phyloP scores from a whole-genome alignment of 116 monocot species.

The Cymodocea nodosa region DNA sequence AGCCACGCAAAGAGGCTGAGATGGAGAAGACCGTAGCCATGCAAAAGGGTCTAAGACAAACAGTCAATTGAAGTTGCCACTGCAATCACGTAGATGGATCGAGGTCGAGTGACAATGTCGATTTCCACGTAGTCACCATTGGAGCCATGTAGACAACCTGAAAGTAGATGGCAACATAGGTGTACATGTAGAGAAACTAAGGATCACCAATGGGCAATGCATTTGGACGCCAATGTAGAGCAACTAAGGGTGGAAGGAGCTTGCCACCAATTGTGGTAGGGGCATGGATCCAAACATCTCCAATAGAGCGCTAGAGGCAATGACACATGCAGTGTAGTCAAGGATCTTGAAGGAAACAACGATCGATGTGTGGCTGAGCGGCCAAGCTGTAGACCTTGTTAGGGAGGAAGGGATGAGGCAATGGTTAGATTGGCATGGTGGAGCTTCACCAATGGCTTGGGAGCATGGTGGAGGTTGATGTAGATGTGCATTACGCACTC shows the following conservation, averaged over 20 bases:
- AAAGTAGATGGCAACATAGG: too few species aligned
- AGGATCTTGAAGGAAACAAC: conserved; percentile 48
- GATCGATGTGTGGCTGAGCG: conserved; percentile 35
- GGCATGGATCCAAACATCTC: conserved; percentile 49
- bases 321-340: conserved; percentile 36
- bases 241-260: conserved; percentile 32
- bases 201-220: conserved; percentile 38
- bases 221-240: conserved; percentile 33
- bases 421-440: conserved; percentile 96
- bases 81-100: too few species aligned
- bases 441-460: conserved; percentile 75
- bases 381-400: conserved; percentile 41
- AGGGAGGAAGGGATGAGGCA: conserved; percentile 77
- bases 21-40: too few species aligned
- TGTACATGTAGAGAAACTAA: too few species aligned
- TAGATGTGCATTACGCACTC: conserved; percentile 61
- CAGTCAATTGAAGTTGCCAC: too few species aligned
- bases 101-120: too few species aligned
- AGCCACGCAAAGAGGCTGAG: too few species aligned
- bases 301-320: conserved; percentile 30
- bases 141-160: too few species aligned
- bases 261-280: conserved; percentile 25
- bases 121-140: too few species aligned
- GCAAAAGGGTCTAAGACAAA: too few species aligned
- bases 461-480: conserved; percentile 54